Conservation (phyloP, 257 asterid species). For the Fraxinus excelsior region DNA sequence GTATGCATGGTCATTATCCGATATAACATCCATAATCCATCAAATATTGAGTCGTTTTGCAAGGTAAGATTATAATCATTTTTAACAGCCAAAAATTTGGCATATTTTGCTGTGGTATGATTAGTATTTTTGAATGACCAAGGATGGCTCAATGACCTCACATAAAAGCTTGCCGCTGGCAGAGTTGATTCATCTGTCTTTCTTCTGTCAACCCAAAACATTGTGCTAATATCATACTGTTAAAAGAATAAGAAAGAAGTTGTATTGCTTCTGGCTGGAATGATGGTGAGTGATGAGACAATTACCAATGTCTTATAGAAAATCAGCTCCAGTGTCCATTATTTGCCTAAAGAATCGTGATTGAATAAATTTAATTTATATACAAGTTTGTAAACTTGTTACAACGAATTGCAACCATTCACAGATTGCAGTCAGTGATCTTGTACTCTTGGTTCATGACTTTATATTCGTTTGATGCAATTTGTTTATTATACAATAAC, state of each 20-base stretch:
- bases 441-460: background rate
- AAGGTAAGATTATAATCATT: background rate
- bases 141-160: too few relatives aligned
- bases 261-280: background rate
- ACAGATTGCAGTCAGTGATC: background rate
- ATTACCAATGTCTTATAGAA: background rate
- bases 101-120: too few relatives aligned
- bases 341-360: background rate
- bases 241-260: too few relatives aligned
- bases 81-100: constrained; percentile 6
- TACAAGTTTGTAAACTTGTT: background rate
- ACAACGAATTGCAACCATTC: background rate
- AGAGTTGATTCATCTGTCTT: too few relatives aligned
- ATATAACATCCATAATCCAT: background rate
- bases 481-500: too few relatives aligned
- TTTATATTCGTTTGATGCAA: background rate
- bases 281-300: background rate
- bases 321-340: background rate
- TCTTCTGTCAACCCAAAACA: too few relatives aligned
- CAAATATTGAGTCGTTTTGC: too few relatives aligned
- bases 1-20: too few relatives aligned
- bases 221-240: too few relatives aligned
- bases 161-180: too few relatives aligned
- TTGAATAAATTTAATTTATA: background rate
- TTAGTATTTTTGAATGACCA: too few relatives aligned